Evolutionary conservation across 495 filamentous ascomycete species (phyloP), one percentile per base, ranked within the genome.

Genomic region (Cenococcum geophilum): DNA sequence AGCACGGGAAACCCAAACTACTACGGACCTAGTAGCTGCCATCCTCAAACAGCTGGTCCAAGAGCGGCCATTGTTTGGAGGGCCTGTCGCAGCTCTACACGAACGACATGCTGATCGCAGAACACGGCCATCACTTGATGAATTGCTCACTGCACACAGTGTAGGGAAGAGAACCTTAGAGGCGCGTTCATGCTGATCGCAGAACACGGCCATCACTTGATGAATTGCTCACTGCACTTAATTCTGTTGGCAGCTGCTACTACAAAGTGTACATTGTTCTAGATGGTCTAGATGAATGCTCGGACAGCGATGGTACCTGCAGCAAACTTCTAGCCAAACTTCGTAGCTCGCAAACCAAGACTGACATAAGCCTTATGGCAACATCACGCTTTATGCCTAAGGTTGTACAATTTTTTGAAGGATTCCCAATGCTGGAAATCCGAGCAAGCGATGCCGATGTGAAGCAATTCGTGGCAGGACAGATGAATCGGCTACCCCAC

Each of bases 281-380:
- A 16, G 77, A 80, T 60, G 77, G 76, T 23, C 65, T 79, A 8
- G 76, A 79, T 62, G 77, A 79, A 61, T 75, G 72, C 42, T 34
- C 55, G 51, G 59, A 55, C 21, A 51, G 67, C 27, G 59, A 73
- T 58, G 69, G 68, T 64, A 47, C 42, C 16, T 4, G 20, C 5
- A 21, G 48, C 18, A 2, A 51, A 14, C 65, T 76, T 58, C 56
- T 75, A n/a, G 60, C 59, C 20, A 64, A 65, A 21, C 59, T 78
- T 16, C 69, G 66, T 36, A 63, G 55, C 4, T 51, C 76, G 16
- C 73, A 74, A 27, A 58, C 52, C 0, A 64, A 63, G n/a, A 49
- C 37, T 2, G 43, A 64, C 18, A 52, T 67, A 27, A 69, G 70
- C 27, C 43, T 66, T 14, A 52, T 63, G 55, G 25, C 45, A 5